Evolutionary conservation across 805 yeast genomes (phyloP).

Genomic region (Dipodascus geniculatus): DNA sequence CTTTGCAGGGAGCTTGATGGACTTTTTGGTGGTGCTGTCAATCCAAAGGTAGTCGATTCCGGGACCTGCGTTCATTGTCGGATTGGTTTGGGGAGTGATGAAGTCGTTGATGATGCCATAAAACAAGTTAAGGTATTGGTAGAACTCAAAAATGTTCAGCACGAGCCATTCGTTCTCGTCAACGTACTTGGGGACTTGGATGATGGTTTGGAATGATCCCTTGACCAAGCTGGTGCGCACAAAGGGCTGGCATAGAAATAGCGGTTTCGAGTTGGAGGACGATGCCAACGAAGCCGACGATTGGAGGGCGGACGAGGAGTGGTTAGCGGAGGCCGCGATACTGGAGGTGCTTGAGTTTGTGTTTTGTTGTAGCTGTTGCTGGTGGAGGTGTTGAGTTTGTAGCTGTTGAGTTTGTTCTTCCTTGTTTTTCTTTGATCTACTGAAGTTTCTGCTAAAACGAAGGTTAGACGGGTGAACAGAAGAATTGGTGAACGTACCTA

Average conservation of each 20-base stretch:
- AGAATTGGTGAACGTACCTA: conserved; percentile 14
- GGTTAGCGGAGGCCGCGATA: conserved; percentile 4
- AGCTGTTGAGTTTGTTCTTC: conserved; percentile 21
- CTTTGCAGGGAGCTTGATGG: conserved; percentile 79
- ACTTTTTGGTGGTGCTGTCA: conserved; percentile 60
- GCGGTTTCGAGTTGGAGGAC: conserved; percentile 38
- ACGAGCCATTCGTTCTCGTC: conserved; percentile 96
- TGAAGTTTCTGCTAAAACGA: conserved; percentile 32
- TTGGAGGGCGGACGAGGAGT: conserved; percentile 13
- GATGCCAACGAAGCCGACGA: conserved; percentile 13
- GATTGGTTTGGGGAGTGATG: conserved; percentile 79
- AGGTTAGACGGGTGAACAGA: conserved; percentile 27
- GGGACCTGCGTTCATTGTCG: conserved; percentile 95
- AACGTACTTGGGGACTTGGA: conserved; percentile 87
- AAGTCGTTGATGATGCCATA: conserved; percentile 86
- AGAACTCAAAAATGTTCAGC: conserved; percentile 79
- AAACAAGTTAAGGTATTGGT: conserved; percentile 74
- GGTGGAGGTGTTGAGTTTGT: conserved; percentile 5
- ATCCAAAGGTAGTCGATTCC: conserved; percentile 86
- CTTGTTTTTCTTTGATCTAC: conserved; percentile 33
- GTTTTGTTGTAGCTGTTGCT: conserved; percentile 8
- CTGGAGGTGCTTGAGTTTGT: background rate
- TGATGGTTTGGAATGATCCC: conserved; percentile 93
- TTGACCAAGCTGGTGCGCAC: conserved; percentile 90
- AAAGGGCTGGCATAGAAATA: conserved; percentile 85